Evolutionary conservation across 306 rosid species (phyloP).

Genomic region (Prunus mira): DNA sequence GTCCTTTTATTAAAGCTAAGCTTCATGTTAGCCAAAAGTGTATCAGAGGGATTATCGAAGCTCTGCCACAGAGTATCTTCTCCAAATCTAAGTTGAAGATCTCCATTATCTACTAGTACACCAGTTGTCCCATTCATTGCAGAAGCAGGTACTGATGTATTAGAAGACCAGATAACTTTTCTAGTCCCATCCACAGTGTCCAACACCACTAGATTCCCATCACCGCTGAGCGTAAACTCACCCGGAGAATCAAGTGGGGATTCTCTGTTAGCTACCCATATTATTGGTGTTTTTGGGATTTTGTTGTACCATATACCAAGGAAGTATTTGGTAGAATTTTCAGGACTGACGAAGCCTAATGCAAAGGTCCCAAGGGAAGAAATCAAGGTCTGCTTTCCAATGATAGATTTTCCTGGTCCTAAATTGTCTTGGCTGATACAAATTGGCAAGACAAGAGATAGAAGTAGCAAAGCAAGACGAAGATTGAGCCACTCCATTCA

Average conservation of each 20-base stretch:
- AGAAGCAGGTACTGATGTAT: not conserved
- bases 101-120: constrained; percentile 9
- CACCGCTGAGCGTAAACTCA: not conserved
- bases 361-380: constrained; percentile 36
- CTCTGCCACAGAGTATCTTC: constrained; percentile 38
- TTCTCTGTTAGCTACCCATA: constrained; percentile 75
- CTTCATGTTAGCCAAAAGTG: constrained; percentile 27
- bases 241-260: constrained; percentile 33
- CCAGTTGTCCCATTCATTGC: not conserved
- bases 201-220: constrained; percentile 22
- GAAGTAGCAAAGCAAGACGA: not conserved
- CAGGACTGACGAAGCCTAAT: constrained; percentile 3
- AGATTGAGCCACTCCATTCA: too few relatives aligned
- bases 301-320: not conserved
- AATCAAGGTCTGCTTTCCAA: constrained; percentile 42
- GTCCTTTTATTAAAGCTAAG: not conserved
- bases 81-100: not conserved
- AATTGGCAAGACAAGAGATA: not conserved
- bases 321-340: too few relatives aligned
- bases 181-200: not conserved
- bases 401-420: constrained; percentile 18
- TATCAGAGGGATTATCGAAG: constrained; percentile 41
- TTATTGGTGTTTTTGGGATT: not conserved
- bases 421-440: not conserved
- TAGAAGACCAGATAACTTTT: constrained; percentile 12